Evolutionary conservation across 2,329 filamentous ascomycete species (phyloP), one percentile per base, ranked within the genome.

Genomic region (Ophiostoma novo-ulmi): DNA sequence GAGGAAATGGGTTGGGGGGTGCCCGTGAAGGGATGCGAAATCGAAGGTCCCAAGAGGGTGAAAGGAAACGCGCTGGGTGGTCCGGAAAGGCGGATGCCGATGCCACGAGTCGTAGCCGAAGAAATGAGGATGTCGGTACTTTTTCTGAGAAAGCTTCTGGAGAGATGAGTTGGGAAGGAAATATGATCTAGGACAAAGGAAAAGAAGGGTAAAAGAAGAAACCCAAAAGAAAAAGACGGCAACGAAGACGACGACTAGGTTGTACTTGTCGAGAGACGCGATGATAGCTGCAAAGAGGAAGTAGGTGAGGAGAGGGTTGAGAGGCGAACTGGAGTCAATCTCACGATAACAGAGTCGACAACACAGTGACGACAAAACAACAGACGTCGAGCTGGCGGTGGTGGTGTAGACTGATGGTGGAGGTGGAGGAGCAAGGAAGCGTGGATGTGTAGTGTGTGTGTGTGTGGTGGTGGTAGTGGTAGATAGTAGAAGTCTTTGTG

Each of bases 391-490:
- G 58, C 11, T 63, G 58, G 58, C 26, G 52, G 52, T 63, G 52
- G 52, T 55, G 58, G 58, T 63, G 58, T 31, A 17, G 58, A 35
- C 10, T 6, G 58, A 35, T 35, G 58, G 26, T 63, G 58, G 58
- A 63, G 58, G 58, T 63, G 58, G 58, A 63, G 58, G 58, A 63
- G 58, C 58, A 63, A 63, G 22, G 58, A 63, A 35, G 58, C 26
- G 26, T 63, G 58, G 58, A 63, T 58, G 52, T n/a, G 11, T 61
- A 61, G 55, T 17, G 22, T 26, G 58, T 63, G 55, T 5, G 55
- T 58, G 52, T 3, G 39, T 14, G 39, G 39, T 7, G 48, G 48
- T 55, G n/a, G 48, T 55, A 39, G 26, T 68, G 41, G 39, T 44
- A 48, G 31, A 11, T 61, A 17, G 55, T 38, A 48, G 26, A 35